Evolutionary conservation across 768 basidiomycete genomes (phyloP).

Genomic region (Suillus subaureus): DNA sequence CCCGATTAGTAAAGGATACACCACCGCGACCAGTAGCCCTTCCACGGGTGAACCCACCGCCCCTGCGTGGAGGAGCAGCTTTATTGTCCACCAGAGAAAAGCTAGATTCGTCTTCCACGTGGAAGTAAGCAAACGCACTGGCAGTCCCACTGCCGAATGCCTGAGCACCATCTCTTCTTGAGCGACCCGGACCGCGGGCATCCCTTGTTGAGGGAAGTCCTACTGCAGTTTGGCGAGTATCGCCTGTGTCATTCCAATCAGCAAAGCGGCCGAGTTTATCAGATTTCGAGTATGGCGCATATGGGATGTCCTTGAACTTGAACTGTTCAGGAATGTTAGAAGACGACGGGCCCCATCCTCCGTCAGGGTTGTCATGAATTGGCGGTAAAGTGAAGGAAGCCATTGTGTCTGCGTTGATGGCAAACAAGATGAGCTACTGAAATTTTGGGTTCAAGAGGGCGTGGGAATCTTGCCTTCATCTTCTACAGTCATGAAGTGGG

Average conservation of each 20-base stretch:
- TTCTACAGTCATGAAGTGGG: slow-evolving; percentile 69
- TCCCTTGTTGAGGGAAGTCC: slow-evolving; percentile 50
- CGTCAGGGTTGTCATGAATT: slow-evolving; percentile 91
- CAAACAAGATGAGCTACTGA: slow-evolving; percentile 15
- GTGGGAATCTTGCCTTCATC: slow-evolving; percentile 12
- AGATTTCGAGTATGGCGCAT: slow-evolving; percentile 97
- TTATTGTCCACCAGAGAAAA: slow-evolving; percentile 97
- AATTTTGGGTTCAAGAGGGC: slow-evolving; percentile 18
- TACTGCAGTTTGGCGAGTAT: slow-evolving; percentile 57
- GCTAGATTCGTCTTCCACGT: slow-evolving; percentile 95
- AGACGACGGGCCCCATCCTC: slow-evolving; percentile 89
- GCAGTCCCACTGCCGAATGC: slow-evolving; percentile 90
- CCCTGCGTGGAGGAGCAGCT: slow-evolving; percentile 66
- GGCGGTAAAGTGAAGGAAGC: slow-evolving; percentile 83
- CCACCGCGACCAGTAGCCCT: slow-evolving; percentile 40
- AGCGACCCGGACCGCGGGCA: slow-evolving; percentile 54
- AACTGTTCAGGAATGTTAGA: slow-evolving; percentile 86
- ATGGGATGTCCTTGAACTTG: slow-evolving; percentile 98
- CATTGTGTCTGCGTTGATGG: slow-evolving; percentile 42
- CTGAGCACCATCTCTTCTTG: slow-evolving; percentile 76
- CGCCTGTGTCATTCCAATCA: slow-evolving; percentile 90
- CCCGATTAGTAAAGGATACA: slow-evolving; percentile 42
- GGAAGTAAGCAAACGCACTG: slow-evolving; percentile 94
- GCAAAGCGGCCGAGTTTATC: slow-evolving; percentile 98
- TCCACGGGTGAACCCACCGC: slow-evolving; percentile 61